These are phyloP conservation scores for Nymphaea colorata DNA, from an alignment of 164 flowering plant species.

Conservation along the genomic window DNA sequence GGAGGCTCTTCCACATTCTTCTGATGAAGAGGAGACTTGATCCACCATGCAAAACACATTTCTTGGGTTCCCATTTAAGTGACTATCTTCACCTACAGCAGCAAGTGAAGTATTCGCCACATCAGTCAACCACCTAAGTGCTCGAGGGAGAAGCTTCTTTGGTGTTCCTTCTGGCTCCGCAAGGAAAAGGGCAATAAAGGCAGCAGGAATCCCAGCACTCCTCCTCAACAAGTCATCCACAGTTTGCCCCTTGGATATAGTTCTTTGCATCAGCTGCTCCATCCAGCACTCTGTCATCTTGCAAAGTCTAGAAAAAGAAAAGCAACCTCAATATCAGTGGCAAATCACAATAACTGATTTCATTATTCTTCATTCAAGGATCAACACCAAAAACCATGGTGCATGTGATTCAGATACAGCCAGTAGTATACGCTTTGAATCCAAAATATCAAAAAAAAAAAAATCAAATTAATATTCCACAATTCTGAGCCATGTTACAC, in stretches of 20 bases:
- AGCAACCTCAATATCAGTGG: background rate
- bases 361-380: too few species aligned
- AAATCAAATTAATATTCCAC: too few species aligned
- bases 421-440: background rate
- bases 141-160: slow-evolving; percentile 85
- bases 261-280: slow-evolving; percentile 93
- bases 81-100: slow-evolving; percentile 7
- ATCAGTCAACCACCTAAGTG: slow-evolving; percentile 76
- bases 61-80: background rate
- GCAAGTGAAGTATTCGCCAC: slow-evolving; percentile 42
- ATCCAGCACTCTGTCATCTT: slow-evolving; percentile 92
- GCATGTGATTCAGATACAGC: background rate
- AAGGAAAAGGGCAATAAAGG: slow-evolving; percentile 84
- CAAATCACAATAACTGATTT: too few species aligned
- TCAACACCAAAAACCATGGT: background rate
- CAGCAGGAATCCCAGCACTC: slow-evolving; percentile 99
- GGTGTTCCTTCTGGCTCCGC: slow-evolving; percentile 97
- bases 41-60: too few species aligned
- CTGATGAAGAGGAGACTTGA: background rate
- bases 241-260: slow-evolving; percentile 69
- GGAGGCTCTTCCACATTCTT: slow-evolving; percentile 25
- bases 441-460: background rate
- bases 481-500: too few species aligned
- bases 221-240: slow-evolving; percentile 92
- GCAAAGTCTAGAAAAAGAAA: slow-evolving; percentile 50